Conservation (phyloP, 2,329 filamentous ascomycete genomes). For the Peltaster fructicola region DNA sequence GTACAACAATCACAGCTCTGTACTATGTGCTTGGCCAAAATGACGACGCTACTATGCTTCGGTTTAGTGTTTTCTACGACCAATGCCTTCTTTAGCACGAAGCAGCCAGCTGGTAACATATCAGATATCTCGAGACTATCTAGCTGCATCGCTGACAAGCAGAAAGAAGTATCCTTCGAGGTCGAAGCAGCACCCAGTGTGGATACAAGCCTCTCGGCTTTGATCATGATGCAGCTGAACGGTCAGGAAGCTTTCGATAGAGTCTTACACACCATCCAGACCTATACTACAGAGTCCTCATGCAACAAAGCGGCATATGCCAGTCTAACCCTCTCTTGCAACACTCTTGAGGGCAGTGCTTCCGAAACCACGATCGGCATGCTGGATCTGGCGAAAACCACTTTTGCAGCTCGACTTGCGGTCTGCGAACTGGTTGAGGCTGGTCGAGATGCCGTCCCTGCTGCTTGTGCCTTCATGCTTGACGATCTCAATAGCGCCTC, state of each 20-base stretch:
- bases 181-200: too few species aligned
- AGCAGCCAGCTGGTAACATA: too few species aligned
- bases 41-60: too few species aligned
- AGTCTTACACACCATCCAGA: conserved; percentile 27
- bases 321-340: conserved; percentile 36
- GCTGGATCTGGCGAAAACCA: conserved; percentile 32
- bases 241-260: too few species aligned
- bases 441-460: conserved; percentile 31
- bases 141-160: too few species aligned
- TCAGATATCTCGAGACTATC: too few species aligned
- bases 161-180: too few species aligned
- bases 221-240: too few species aligned
- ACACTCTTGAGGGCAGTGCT: conserved; percentile 23
- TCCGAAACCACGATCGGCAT: conserved; percentile 11
- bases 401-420: conserved; percentile 44
- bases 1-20: conserved; percentile 1
- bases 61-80: too few species aligned
- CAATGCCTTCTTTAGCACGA: too few species aligned
- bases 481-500: conserved; percentile 18
- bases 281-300: conserved; percentile 28
- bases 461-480: conserved; percentile 33
- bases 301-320: conserved; percentile 36
- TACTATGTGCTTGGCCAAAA: too few species aligned
- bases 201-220: too few species aligned
- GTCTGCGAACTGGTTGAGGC: conserved; percentile 43